phyloP scores from a whole-genome alignment of 176 grass and related monocot genomes.

The Phoenix dactylifera region DNA sequence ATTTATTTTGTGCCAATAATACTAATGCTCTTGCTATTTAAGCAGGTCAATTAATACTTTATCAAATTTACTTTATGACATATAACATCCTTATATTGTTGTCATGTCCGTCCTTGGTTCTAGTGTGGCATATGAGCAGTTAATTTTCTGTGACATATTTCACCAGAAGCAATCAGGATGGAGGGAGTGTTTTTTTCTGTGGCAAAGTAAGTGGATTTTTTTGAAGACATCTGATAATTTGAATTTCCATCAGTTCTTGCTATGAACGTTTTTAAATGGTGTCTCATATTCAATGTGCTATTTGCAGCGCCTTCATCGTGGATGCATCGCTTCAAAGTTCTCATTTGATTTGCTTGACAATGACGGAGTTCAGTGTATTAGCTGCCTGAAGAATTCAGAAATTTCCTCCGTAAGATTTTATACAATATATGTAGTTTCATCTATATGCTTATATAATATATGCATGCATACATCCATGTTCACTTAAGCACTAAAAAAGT shows the following conservation, averaged over 20 bases:
- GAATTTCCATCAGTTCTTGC: neutral
- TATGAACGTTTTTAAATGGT: neutral
- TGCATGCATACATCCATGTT: too few relatives aligned
- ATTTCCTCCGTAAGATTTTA: conserved; percentile 60
- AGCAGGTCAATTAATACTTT: too few relatives aligned
- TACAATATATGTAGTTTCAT: neutral
- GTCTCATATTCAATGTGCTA: neutral
- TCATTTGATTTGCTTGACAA: conserved; percentile 65
- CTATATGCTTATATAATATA: too few relatives aligned
- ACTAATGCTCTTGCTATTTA: too few relatives aligned
- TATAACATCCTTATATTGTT: neutral
- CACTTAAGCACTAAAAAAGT: too few relatives aligned
- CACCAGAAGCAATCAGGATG: conserved; percentile 96
- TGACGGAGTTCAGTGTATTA: conserved; percentile 79
- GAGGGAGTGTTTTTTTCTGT: conserved; percentile 93
- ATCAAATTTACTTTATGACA: too few relatives aligned
- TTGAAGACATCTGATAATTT: neutral
- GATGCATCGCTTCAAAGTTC: conserved; percentile 44
- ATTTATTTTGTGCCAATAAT: too few relatives aligned
- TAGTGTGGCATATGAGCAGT: too few relatives aligned
- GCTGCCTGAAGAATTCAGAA: conserved; percentile 68
- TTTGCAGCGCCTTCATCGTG: conserved; percentile 79
- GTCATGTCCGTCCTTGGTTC: too few relatives aligned
- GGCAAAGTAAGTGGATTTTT: conserved; percentile 74
- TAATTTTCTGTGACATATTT: conserved; percentile 31